A percentile compares a stretch with the other conserved stretches of the same genome.
These are phyloP conservation scores for Aspergillus sp. DNA, from an alignment of 2,329 filamentous ascomycete genomes.

Conservation along the genomic window DNA sequence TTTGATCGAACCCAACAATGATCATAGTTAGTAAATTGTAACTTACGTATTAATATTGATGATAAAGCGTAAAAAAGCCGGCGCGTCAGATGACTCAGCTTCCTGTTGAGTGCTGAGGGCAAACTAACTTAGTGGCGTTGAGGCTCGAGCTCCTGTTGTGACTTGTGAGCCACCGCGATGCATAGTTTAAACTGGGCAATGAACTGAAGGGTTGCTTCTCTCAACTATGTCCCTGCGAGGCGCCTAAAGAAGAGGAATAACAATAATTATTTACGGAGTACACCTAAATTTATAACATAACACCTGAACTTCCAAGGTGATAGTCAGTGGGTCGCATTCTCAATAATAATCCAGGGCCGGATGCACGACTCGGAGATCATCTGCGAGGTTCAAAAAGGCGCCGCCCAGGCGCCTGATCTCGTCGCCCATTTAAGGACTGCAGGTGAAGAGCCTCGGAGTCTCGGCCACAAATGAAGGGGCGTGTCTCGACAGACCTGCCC, in stretches of 20 bases:
- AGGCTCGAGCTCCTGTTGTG: too few species aligned
- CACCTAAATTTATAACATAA: neutral
- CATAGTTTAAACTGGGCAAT: too few species aligned
- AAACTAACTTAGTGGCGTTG: too few species aligned
- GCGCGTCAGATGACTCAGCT: too few species aligned
- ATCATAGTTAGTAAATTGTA: too few species aligned
- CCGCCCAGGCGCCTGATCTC: too few species aligned
- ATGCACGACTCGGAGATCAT: conserved; percentile 2
- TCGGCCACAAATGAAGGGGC: neutral
- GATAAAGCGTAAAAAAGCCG: too few species aligned
- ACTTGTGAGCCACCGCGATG: too few species aligned
- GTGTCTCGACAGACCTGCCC: conserved; percentile 8
- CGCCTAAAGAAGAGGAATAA: neutral
- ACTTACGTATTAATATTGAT: too few species aligned
- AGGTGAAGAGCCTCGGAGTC: neutral
- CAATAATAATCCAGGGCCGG: neutral
- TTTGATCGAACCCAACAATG: too few species aligned
- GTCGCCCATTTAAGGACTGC: neutral
- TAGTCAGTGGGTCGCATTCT: conserved; percentile 1
- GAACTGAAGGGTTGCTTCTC: too few species aligned
- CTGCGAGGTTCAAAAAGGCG: neutral
- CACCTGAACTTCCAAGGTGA: conserved; percentile 4
- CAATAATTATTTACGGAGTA: neutral
- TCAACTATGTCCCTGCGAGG: neutral
- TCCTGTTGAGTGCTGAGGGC: too few species aligned